Conservation (phyloP, 768 basidiomycete genomes). For the Rhizopogon vulgaris region DNA sequence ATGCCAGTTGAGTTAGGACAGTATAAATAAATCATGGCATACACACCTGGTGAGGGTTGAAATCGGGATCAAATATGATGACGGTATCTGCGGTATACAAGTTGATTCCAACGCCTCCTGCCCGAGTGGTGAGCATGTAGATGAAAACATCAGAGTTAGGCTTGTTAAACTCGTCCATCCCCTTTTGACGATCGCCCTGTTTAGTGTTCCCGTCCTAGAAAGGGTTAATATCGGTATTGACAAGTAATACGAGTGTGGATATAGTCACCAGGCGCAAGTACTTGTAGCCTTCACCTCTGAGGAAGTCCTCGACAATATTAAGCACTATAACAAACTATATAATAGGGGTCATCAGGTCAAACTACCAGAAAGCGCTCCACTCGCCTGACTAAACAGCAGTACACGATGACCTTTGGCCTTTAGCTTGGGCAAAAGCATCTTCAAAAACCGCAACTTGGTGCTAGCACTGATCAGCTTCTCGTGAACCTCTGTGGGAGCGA, state of each 20-base stretch:
- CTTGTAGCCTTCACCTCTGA: slow-evolving; percentile 73
- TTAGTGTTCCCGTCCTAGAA: slow-evolving; percentile 84
- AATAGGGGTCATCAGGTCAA: neutral
- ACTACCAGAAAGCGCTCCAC: slow-evolving; percentile 10
- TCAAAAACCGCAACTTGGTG: slow-evolving; percentile 79
- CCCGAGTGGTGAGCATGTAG: slow-evolving; percentile 87
- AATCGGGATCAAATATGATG: slow-evolving; percentile 92
- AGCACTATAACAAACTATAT: slow-evolving; percentile 81
- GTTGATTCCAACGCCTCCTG: slow-evolving; percentile 93
- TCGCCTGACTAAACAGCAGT: slow-evolving; percentile 86
- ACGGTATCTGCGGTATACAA: slow-evolving; percentile 90
- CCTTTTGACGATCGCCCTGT: slow-evolving; percentile 80
- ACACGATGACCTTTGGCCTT: slow-evolving; percentile 84
- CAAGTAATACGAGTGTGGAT: slow-evolving; percentile 3
- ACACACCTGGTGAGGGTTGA: slow-evolving; percentile 90
- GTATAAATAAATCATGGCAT: neutral
- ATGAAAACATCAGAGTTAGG: slow-evolving; percentile 84
- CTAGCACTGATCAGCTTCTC: slow-evolving; percentile 78
- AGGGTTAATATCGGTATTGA: slow-evolving; percentile 5
- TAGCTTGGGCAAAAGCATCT: slow-evolving; percentile 73
- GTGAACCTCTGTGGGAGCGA: slow-evolving; percentile 57
- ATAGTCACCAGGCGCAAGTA: slow-evolving; percentile 66
- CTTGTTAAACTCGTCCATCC: slow-evolving; percentile 92
- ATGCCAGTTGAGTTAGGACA: slow-evolving; percentile 8
- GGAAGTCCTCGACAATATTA: slow-evolving; percentile 84